Base-by-base conservation (phyloP, 495 filamentous ascomycete species). In the Aspergillus olivimuriae region DNA sequence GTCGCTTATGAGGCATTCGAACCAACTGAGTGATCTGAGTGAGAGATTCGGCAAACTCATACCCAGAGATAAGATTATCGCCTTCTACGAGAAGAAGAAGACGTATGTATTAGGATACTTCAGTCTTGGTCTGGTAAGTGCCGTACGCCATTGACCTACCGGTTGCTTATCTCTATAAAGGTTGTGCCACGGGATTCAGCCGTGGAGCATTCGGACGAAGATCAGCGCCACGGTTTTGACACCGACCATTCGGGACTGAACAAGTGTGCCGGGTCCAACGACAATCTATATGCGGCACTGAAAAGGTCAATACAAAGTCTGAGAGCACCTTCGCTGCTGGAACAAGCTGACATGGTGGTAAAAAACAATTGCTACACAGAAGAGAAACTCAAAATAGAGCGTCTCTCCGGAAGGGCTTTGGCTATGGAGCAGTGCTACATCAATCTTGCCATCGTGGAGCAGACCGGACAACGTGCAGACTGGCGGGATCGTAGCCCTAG, bases 371-470 rank as follows among this genome's bases (percentile, higher is more conserved):
- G 16, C 31, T 33, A 33, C 9, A 33, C 3, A n/a, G 14, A 12
- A 23, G 37, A 24, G 19, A 16, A n/a, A 10, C 37, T 39, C 18
- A 24, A 39, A 22, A 39, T 39, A n/a, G 11, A 39, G 11, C 17
- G 37, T 9, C 37, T 39, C 37, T 39, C 37, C 6, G 37, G 37
- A 8, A 22, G 26, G 15, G 8, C 11, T 8, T 39, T 39, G 37
- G 9, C 19, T 10, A 39, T 39, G 37, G 37, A 23, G 22, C 16
- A 39, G 16, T 39, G 37, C 20, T 39, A 39, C 20, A 39, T 39
- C 41, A 56, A 56, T 39, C 52, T 56, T 28, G 31, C 12, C 24
- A 39, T 56, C 35, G 34, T 66, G 28, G 48, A 58, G 45, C 39
- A 18, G 16, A 10, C 17, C n/a, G n/a, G n/a, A n/a, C n/a, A n/a